These are phyloP conservation scores for Mimosa pudica DNA, from an alignment of 306 rosid genomes.

Conservation along the genomic window DNA sequence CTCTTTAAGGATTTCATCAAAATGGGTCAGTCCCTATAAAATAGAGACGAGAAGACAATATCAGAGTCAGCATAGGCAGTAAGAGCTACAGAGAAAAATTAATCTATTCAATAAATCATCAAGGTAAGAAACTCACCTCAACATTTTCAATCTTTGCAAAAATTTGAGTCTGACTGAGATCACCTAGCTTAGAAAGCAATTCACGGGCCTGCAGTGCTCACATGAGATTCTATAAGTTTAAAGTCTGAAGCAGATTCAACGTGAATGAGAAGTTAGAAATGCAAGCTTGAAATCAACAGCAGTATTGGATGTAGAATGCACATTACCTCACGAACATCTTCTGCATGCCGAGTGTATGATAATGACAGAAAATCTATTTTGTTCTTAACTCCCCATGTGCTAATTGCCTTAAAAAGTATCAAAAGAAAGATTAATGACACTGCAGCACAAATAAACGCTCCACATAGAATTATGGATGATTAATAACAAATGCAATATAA, in stretches of 20 bases:
- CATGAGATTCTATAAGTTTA: slow-evolving; percentile 14
- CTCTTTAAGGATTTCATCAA: slow-evolving; percentile 90
- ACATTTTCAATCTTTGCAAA: slow-evolving; percentile 88
- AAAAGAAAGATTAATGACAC: slow-evolving; percentile 17
- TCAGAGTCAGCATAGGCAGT: slow-evolving; percentile 16
- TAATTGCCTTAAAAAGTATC: slow-evolving; percentile 56
- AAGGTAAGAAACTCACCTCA: slow-evolving; percentile 62
- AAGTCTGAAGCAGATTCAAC: slow-evolving; percentile 25
- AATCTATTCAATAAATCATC: slow-evolving; percentile 2
- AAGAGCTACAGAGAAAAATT: slow-evolving; percentile 21
- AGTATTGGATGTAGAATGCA: slow-evolving; percentile 29
- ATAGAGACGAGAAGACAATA: slow-evolving; percentile 16
- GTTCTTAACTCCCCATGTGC: slow-evolving; percentile 83
- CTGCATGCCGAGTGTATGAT: slow-evolving; percentile 83
- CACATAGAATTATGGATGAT: slow-evolving; percentile 6
- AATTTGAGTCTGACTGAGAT: slow-evolving; percentile 82
- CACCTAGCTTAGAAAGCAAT: slow-evolving; percentile 72
- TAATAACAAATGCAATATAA: slow-evolving; percentile 18
- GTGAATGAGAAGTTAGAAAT: slow-evolving; percentile 16
- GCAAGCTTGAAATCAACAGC: background rate
- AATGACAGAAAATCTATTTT: slow-evolving; percentile 87
- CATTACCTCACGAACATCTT: slow-evolving; percentile 84
- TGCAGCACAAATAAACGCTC: slow-evolving; percentile 15
- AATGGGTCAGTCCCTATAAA: slow-evolving; percentile 81
- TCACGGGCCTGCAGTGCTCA: slow-evolving; percentile 70